Evolutionary conservation across 2,329 filamentous ascomycete species (phyloP).

Genomic region (Aspergillus fijiensis): DNA sequence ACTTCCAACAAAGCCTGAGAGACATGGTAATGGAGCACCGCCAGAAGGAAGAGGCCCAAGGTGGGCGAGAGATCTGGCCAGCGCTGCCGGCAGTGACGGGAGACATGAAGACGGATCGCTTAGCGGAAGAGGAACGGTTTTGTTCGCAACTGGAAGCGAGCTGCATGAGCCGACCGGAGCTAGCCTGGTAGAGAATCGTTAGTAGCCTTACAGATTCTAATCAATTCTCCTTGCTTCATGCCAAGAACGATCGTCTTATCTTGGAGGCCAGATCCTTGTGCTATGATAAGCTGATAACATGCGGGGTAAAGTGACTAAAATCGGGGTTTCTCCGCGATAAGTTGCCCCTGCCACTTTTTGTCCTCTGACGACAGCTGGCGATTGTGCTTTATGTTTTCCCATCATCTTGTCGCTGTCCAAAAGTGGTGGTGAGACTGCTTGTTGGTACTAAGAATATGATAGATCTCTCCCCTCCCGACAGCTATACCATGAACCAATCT

Average conservation of each 20-base stretch:
- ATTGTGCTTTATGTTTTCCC: neutral
- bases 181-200: neutral
- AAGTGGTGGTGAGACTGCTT: neutral
- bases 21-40: slow-evolving; percentile 50
- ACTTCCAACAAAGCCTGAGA: slow-evolving; percentile 54
- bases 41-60: slow-evolving; percentile 39
- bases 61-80: slow-evolving; percentile 53
- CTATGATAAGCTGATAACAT: neutral
- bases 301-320: neutral
- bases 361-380: neutral
- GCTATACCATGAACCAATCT: slow-evolving; percentile 12
- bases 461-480: neutral
- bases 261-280: neutral
- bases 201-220: neutral
- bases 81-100: slow-evolving; percentile 27
- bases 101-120: neutral
- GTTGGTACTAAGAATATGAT: neutral
- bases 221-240: neutral
- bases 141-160: slow-evolving; percentile 7
- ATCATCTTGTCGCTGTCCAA: neutral
- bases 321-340: neutral
- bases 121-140: slow-evolving; percentile 5
- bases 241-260: neutral
- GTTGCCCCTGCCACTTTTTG: neutral
- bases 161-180: neutral